Base-by-base conservation (phyloP, 129 eudicot genomes). In the Arctium minus region DNA sequence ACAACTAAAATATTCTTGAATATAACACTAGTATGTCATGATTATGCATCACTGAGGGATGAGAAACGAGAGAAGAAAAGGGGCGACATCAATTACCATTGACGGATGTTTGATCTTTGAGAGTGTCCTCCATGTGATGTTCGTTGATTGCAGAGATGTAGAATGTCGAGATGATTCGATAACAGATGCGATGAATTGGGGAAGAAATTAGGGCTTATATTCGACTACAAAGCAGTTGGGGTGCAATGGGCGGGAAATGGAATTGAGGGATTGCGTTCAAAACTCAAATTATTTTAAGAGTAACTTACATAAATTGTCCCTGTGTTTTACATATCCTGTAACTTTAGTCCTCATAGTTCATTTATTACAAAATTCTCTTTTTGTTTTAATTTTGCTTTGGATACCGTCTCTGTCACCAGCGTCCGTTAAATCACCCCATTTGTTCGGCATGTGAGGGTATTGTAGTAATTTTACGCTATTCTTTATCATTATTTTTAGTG, bases 41-140 rank as follows among this genome's bases (percentile, higher is more conserved):
- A 29, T 32, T 42, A n/a, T 22, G 44, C 17, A 15, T 35, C 38
- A 17, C 3, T n/a, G 70, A 2, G 8, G 2, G 4, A 32, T 60
- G 30, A 60, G 29, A 60, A n/a, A 67, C 30, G 6, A 65, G 13
- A 29, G 74, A 32, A 83, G 17, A 33, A 12, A 50, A 15, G 15
- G 9, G 18, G 71, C 13, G 4, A 39, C 18, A 44, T 78, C 74
- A 46, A 12, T 74, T 83, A 90, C 91, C 89, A 29, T 88, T 30
- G 29, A 74, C 85, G 13, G 89, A 86, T 50, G 85, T 22, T 84
- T 86, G 89, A 36, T 86, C 89, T 35, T 80, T 88, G 69, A 46
- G 70, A 22, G 82, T n/a, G 80, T 82, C 86, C 72, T 82, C 89
- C 92, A 87, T 89, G 3, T 27, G 30, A 73, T 39, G 50, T 22